These are phyloP conservation scores for Diaporthe humulicola DNA, from an alignment of 2,329 filamentous ascomycete species.

Conservation along the genomic window DNA sequence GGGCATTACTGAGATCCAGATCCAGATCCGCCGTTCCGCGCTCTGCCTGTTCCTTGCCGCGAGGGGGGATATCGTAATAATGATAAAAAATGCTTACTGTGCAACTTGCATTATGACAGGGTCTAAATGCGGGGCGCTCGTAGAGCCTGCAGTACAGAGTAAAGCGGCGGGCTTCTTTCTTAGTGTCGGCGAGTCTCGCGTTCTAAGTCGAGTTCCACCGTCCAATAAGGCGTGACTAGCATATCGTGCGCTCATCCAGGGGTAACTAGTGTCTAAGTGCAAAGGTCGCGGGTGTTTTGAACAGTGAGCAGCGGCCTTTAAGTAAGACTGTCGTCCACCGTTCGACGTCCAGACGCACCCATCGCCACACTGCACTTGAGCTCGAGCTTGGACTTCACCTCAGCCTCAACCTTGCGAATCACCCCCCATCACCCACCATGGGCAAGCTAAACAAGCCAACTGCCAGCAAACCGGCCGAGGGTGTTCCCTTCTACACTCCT, in stretches of 20 bases:
- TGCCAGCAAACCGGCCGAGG: slow-evolving; percentile 56
- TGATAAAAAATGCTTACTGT: no score
- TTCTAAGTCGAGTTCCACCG: not conserved
- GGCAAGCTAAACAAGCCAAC: slow-evolving; percentile 41
- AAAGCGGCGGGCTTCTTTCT: not conserved
- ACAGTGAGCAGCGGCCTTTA: not conserved
- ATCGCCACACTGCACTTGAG: not conserved
- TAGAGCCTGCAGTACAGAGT: not conserved
- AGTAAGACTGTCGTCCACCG: not conserved
- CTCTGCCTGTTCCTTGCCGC: not conserved
- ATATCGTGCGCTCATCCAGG: not conserved
- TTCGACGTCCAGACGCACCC: not conserved
- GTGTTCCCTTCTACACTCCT: slow-evolving; percentile 68
- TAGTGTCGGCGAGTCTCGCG: not conserved
- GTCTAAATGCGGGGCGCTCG: not conserved
- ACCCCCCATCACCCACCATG: slow-evolving; percentile 4
- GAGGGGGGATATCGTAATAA: no score
- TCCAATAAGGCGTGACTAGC: not conserved
- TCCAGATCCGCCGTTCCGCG: not conserved
- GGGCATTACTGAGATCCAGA: not conserved
- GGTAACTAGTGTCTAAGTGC: not conserved
- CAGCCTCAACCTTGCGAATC: not conserved
- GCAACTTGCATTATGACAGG: not conserved
- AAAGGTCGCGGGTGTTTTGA: not conserved
- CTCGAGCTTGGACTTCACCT: not conserved